Evolutionary conservation across 2,329 filamentous ascomycete genomes (phyloP).

Genomic region (Nakataea oryzae): DNA sequence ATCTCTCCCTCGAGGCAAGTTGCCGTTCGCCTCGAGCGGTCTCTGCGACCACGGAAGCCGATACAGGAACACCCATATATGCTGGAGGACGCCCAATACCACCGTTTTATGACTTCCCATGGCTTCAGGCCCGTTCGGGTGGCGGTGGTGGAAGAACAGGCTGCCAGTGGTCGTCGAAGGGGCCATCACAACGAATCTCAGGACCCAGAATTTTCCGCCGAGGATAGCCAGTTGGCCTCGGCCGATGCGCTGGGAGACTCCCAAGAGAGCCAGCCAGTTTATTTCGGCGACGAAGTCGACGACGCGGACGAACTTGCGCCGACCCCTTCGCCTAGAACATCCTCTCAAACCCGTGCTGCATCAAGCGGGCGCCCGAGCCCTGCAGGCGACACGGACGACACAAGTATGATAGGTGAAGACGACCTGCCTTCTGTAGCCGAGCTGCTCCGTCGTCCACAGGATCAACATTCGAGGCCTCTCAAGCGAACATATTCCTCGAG

Average conservation of each 20-base stretch:
- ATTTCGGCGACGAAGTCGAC: conserved; percentile 1
- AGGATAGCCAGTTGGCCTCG: conserved; percentile 35
- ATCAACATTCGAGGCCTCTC: not conserved
- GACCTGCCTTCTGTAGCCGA: conserved; percentile 18
- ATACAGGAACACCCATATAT: conserved; percentile 52
- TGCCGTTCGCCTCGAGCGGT: conserved; percentile 29
- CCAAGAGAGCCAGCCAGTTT: conserved; percentile 7
- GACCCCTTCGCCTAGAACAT: conserved; percentile 17
- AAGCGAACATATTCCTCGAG: not conserved
- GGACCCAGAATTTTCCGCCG: conserved; percentile 36
- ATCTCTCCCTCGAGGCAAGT: conserved; percentile 9
- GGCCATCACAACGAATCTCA: conserved; percentile 30
- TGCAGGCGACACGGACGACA: conserved; percentile 18
- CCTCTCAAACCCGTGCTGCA: conserved; percentile 11
- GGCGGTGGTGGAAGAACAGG: conserved; percentile 21
- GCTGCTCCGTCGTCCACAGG: conserved; percentile 6
- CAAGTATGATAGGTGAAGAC: conserved; percentile 19
- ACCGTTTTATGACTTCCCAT: conserved; percentile 39
- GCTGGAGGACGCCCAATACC: conserved; percentile 44
- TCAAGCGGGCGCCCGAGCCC: conserved; percentile 18
- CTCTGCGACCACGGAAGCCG: conserved; percentile 47
- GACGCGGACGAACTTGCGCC: conserved; percentile 16
- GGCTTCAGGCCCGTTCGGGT: conserved; percentile 39
- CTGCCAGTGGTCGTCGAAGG: conserved; percentile 14
- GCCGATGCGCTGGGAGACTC: conserved; percentile 4